Percentiles rank a stretch among this genome's conserved stretches.
These are phyloP conservation scores for Candida mesenterica DNA, from an alignment of 1,139 yeast species.

Conservation along the genomic window DNA sequence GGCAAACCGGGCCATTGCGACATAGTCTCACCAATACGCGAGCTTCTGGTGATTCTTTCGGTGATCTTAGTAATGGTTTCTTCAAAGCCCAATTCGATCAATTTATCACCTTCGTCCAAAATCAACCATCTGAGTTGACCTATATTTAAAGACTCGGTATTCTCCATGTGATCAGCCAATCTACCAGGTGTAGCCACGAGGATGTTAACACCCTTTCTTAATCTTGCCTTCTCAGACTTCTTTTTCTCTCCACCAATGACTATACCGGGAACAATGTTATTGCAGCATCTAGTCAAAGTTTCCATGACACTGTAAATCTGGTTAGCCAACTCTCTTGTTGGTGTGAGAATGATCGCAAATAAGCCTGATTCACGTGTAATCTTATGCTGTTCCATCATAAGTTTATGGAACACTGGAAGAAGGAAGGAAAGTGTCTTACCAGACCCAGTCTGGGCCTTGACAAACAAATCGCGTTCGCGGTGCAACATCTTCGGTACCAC, in stretches of 20 bases:
- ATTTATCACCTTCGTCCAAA: slow-evolving; percentile 92
- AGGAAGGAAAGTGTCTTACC: slow-evolving; percentile 89
- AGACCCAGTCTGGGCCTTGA: slow-evolving; percentile 94
- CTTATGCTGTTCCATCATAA: slow-evolving; percentile 54
- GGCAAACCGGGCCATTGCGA: slow-evolving; percentile 60
- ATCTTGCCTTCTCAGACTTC: slow-evolving; percentile 85
- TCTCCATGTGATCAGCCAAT: slow-evolving; percentile 86
- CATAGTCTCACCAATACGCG: slow-evolving; percentile 39
- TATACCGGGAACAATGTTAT: slow-evolving; percentile 84
- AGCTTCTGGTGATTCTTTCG: slow-evolving; percentile 48
- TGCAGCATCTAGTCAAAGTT: slow-evolving; percentile 67
- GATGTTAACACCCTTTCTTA: slow-evolving; percentile 85
- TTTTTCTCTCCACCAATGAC: slow-evolving; percentile 96
- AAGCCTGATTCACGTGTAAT: slow-evolving; percentile 76
- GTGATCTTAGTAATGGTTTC: slow-evolving; percentile 83
- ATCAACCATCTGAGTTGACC: slow-evolving; percentile 78
- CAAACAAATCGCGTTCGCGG: slow-evolving; percentile 66
- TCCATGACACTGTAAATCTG: slow-evolving; percentile 86
- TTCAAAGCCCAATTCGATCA: slow-evolving; percentile 94
- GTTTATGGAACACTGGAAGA: slow-evolving; percentile 73
- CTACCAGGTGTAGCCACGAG: slow-evolving; percentile 93
- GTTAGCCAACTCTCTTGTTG: slow-evolving; percentile 92
- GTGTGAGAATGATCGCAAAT: slow-evolving; percentile 83
- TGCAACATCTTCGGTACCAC: slow-evolving; percentile 69
- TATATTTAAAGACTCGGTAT: slow-evolving; percentile 68